Conservation (phyloP, 108 stramenopile genomes). For the Fragilaria radians region DNA sequence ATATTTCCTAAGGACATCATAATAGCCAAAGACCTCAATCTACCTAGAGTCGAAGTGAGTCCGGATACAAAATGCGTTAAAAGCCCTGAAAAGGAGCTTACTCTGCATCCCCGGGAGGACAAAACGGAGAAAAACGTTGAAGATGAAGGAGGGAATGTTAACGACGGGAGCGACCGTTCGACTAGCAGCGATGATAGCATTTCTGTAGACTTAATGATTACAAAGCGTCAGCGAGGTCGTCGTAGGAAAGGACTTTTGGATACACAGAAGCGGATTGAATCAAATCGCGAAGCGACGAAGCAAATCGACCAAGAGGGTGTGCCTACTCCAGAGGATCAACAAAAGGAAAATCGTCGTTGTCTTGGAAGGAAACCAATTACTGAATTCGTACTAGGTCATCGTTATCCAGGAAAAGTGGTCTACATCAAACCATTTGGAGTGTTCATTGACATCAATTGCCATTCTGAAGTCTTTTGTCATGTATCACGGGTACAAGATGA, state of each 20-base stretch:
- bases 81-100: neutral
- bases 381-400: constrained; percentile 60
- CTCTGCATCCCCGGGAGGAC: constrained; percentile 1
- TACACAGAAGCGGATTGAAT: constrained; percentile 21
- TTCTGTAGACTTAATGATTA: constrained; percentile 4
- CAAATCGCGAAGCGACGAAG: constrained; percentile 27
- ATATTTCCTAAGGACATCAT: neutral
- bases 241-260: constrained; percentile 32
- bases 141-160: constrained; percentile 12
- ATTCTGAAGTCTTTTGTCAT: constrained; percentile 85
- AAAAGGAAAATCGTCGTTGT: constrained; percentile 54
- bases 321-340: constrained; percentile 2
- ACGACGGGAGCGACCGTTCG: constrained; percentile 4
- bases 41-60: neutral
- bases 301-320: constrained; percentile 15
- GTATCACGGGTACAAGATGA: constrained; percentile 69
- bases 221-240: constrained; percentile 26
- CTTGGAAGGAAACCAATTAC: constrained; percentile 84
- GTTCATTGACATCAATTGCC: constrained; percentile 83
- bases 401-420: constrained; percentile 57
- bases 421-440: constrained; percentile 83
- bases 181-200: constrained; percentile 17
- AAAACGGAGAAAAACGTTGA: constrained; percentile 7
- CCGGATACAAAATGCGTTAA: neutral
- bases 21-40: neutral